A percentile compares a stretch with the other conserved stretches of the same genome.
Evolutionary conservation across 2,329 filamentous ascomycete species (phyloP).

Genomic region (Xylariales sp.): DNA sequence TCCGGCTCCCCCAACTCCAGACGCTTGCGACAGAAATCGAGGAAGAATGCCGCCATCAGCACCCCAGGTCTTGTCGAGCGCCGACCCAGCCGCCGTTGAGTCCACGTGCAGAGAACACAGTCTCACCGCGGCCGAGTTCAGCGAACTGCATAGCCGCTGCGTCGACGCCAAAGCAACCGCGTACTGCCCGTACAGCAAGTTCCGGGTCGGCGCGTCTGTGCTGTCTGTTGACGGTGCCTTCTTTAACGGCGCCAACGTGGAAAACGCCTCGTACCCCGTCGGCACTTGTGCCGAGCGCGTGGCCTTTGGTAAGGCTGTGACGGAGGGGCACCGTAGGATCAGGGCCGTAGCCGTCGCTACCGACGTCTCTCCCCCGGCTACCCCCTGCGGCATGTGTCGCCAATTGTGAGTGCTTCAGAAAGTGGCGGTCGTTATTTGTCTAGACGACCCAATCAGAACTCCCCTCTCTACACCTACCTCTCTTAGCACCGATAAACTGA

Average conservation of each 20-base stretch:
- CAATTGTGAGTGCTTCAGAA: constrained; percentile 75
- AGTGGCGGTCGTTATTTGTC: not conserved
- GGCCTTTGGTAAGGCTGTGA: constrained; percentile 84
- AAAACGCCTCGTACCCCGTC: constrained; percentile 93
- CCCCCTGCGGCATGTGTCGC: constrained; percentile 95
- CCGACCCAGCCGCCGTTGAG: constrained; percentile 45
- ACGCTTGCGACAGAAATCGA: not conserved
- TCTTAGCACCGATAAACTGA: constrained; percentile 7
- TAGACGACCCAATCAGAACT: not conserved
- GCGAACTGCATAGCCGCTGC: constrained; percentile 70
- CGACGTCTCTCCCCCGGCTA: constrained; percentile 75
- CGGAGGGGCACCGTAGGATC: constrained; percentile 68
- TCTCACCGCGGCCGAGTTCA: constrained; percentile 73
- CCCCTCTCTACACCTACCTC: not conserved
- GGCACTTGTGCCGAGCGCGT: constrained; percentile 96
- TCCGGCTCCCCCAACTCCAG: not conserved
- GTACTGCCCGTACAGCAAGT: constrained; percentile 94
- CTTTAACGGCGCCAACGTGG: constrained; percentile 85
- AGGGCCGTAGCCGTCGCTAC: constrained; percentile 87
- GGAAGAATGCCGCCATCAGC: constrained; percentile 9
- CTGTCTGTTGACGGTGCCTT: constrained; percentile 66
- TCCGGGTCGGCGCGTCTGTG: constrained; percentile 87
- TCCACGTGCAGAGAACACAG: constrained; percentile 54
- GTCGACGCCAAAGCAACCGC: constrained; percentile 79
- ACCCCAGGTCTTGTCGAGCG: constrained; percentile 44